Evolutionary conservation across 495 filamentous ascomycete genomes (phyloP).

Genomic region (Penicillium arizonense): DNA sequence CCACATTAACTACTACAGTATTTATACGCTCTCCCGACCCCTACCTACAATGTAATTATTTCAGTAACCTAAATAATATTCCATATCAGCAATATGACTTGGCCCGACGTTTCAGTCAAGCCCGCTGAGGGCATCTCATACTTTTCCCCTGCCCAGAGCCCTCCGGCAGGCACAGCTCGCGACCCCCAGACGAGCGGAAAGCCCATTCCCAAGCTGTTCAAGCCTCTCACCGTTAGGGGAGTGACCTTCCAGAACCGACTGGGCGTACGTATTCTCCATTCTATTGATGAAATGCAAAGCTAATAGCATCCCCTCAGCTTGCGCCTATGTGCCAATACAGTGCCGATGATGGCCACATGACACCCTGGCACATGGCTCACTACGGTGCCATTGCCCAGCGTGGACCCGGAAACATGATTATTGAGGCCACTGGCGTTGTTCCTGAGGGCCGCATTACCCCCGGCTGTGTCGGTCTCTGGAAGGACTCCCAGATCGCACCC

Average conservation of each 20-base stretch:
- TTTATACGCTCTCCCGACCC: neutral
- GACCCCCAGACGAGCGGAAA: conserved; percentile 57
- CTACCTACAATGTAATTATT: neutral
- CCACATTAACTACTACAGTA: neutral
- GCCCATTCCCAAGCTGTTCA: conserved; percentile 66
- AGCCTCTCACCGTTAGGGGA: conserved; percentile 58
- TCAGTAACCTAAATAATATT: conserved; percentile 1
- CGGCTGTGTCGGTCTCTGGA: conserved; percentile 69
- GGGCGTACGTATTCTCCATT: conserved; percentile 37
- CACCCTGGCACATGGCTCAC: conserved; percentile 61
- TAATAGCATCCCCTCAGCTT: conserved; percentile 26
- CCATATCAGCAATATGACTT: conserved; percentile 20
- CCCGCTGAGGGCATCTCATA: conserved; percentile 57
- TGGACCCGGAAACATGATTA: conserved; percentile 66
- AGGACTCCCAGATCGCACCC: conserved; percentile 66
- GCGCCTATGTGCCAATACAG: conserved; percentile 71
- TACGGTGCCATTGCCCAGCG: conserved; percentile 58
- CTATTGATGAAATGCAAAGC: neutral
- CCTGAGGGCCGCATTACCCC: conserved; percentile 79
- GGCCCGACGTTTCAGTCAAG: conserved; percentile 38
- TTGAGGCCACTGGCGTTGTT: conserved; percentile 71
- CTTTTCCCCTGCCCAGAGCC: conserved; percentile 65
- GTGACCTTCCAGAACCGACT: conserved; percentile 61
- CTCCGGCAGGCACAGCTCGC: conserved; percentile 63
- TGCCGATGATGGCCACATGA: conserved; percentile 60